A percentile compares a stretch with the other conserved stretches of the same genome.
These are phyloP conservation scores for Ceratocystis ficicola DNA, from an alignment of 2,329 filamentous ascomycete species.

Conservation along the genomic window DNA sequence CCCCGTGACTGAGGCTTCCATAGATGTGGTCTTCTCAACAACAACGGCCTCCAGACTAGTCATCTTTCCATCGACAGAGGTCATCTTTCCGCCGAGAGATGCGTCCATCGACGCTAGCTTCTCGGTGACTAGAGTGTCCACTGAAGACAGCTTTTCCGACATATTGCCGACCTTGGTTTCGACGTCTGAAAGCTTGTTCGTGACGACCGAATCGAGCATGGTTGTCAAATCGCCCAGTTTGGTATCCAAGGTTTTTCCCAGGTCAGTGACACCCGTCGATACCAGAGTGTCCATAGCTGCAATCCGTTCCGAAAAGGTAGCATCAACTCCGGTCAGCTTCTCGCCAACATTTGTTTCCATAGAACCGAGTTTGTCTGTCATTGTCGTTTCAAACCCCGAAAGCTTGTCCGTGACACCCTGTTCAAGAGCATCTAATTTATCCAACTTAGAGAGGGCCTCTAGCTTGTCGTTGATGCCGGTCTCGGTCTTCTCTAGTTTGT, in stretches of 20 bases:
- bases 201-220: background rate
- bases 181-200: constrained; percentile 9
- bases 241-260: constrained; percentile 17
- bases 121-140: constrained; percentile 1
- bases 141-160: background rate
- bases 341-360: constrained; percentile 13
- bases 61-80: constrained; percentile 18
- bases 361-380: constrained; percentile 2
- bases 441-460: constrained; percentile 17
- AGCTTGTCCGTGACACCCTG: constrained; percentile 17
- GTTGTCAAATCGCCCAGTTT: constrained; percentile 17
- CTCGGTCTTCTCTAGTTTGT: constrained; percentile 19
- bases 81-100: constrained; percentile 14
- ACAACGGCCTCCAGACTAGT: constrained; percentile 16
- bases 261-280: constrained; percentile 5
- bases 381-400: constrained; percentile 13
- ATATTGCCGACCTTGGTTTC: constrained; percentile 11
- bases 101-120: constrained; percentile 14
- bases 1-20: constrained; percentile 20
- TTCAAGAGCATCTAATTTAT: constrained; percentile 16
- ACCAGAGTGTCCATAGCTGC: constrained; percentile 13
- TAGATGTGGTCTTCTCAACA: constrained; percentile 15
- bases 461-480: constrained; percentile 16
- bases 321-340: constrained; percentile 18
- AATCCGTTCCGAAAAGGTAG: constrained; percentile 12